These are phyloP conservation scores for Polychaeton citri DNA, from an alignment of 2,329 filamentous ascomycete genomes.

Conservation along the genomic window DNA sequence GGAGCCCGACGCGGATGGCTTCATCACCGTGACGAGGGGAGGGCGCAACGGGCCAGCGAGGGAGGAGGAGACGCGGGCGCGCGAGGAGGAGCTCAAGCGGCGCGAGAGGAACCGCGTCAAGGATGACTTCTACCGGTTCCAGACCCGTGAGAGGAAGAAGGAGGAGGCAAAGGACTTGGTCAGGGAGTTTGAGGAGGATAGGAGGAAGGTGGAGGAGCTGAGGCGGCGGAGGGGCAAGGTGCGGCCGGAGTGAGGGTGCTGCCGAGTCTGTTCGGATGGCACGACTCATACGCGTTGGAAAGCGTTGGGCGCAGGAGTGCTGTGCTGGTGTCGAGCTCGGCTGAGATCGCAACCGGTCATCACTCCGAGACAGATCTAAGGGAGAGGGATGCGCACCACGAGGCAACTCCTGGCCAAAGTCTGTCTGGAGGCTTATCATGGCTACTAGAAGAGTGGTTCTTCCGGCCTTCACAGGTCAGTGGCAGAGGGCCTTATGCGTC, in stretches of 20 bases:
- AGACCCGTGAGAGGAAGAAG: slow-evolving; percentile 68
- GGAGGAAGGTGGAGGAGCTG: slow-evolving; percentile 57
- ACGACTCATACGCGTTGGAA: no score
- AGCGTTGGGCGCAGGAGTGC: no score
- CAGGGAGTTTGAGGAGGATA: slow-evolving; percentile 64
- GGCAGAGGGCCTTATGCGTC: no score
- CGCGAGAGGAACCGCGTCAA: slow-evolving; percentile 45
- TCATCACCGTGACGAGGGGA: slow-evolving; percentile 78
- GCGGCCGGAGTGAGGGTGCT: slow-evolving; percentile 24
- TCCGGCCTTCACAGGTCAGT: no score
- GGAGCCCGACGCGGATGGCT: slow-evolving; percentile 87
- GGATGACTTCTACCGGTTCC: slow-evolving; percentile 73
- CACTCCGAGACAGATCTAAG: no score
- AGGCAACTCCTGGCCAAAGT: no score
- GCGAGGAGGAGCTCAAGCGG: slow-evolving; percentile 48
- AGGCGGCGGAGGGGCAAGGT: slow-evolving; percentile 52
- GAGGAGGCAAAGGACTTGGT: slow-evolving; percentile 56
- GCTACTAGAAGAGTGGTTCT: no score
- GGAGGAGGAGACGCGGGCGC: slow-evolving; percentile 52
- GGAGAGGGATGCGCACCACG: no score
- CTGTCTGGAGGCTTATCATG: no score
- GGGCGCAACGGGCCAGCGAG: slow-evolving; percentile 60
- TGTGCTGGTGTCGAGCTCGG: no score
- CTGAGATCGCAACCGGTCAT: no score
- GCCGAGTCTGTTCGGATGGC: no score